Evolutionary conservation across 2,329 filamentous ascomycete species (phyloP).

Genomic region (Scedosporium boydii): DNA sequence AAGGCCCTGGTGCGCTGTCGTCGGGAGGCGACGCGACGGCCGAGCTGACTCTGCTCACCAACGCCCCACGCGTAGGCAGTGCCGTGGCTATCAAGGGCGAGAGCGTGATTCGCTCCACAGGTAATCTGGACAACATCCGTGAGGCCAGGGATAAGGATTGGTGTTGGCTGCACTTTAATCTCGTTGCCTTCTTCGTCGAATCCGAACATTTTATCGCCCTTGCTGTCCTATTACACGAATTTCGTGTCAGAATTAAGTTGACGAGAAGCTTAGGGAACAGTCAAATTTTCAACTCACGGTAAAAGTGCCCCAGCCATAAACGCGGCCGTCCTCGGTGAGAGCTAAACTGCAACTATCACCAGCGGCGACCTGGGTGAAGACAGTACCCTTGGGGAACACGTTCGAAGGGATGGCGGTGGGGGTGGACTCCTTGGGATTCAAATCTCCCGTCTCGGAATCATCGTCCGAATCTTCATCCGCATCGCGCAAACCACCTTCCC

Average conservation of each 20-base stretch:
- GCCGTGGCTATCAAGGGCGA: constrained; percentile 57
- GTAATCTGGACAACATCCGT: constrained; percentile 57
- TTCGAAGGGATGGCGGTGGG: constrained; percentile 51
- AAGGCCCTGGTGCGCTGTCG: constrained; percentile 36
- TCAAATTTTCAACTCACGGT: constrained; percentile 21
- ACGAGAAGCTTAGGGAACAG: neutral
- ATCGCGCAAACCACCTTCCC: constrained; percentile 54
- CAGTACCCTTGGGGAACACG: constrained; percentile 50
- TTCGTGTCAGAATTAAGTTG: neutral
- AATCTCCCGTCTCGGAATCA: constrained; percentile 44
- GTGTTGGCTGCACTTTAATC: constrained; percentile 39
- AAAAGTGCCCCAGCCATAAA: constrained; percentile 83
- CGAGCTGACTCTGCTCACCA: constrained; percentile 56
- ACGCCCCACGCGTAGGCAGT: constrained; percentile 63
- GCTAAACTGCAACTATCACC: constrained; percentile 69
- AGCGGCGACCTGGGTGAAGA: constrained; percentile 56
- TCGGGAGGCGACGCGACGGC: constrained; percentile 42
- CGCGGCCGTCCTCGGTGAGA: constrained; percentile 62
- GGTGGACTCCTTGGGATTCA: constrained; percentile 66
- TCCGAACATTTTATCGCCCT: constrained; percentile 31
- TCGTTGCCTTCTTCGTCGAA: constrained; percentile 20
- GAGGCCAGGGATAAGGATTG: constrained; percentile 48
- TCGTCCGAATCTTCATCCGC: constrained; percentile 42
- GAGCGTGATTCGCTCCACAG: constrained; percentile 61
- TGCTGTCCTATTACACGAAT: constrained; percentile 30